Evolutionary conservation across 2,329 filamentous ascomycete genomes (phyloP), one percentile per base, ranked within the genome.

Genomic region (Paraphaeosphaeria sporulosa): DNA sequence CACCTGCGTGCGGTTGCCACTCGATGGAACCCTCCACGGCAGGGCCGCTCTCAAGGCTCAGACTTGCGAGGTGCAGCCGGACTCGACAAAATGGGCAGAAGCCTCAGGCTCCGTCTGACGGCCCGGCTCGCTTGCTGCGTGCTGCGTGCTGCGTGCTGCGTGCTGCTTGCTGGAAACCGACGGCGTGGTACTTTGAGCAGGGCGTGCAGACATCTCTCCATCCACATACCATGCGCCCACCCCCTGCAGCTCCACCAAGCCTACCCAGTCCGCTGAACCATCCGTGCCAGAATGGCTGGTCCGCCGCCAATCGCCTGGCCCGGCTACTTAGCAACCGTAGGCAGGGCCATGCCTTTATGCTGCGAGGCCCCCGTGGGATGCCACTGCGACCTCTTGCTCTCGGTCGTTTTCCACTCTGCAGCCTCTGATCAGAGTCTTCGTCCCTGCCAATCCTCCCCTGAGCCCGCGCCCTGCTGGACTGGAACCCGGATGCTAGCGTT

Each of bases 331-430:
- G 49, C 58, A 58, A 66, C 59, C 59, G 61, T 40, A 63, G 58
- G 60, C 60, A 63, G 55, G 60, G 58, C 30, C 30, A 60, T 59
- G 60, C 65, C 66, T 73, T 74, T 71, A 75, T 73, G 69, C 68
- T 71, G 62, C 68, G 69, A 67, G 62, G 55, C 61, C 67, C 72
- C 72, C 72, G 69, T 63, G 56, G 32, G 60, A 66, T 59, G 34
- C 54, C 47, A 48, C 27, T 8, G 27, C 27, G 27, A 30, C 27
- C 27, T 30, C 55, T 34, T 56, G 12, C 38, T 34, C 25, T 19
- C 59, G 46, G 46, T 53, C 50, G 19, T 19, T 40, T 46, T 27
- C 25, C 25, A 27, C 25, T n/a, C 15, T n/a, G 38, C 38, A 40
- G n/a, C 15, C 38, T 40, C 17, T 40, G 38, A 40, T 9, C 38